These are phyloP conservation scores for Coniferiporia sulphurascens DNA, from an alignment of 1,284 basidiomycete genomes.

Conservation along the genomic window DNA sequence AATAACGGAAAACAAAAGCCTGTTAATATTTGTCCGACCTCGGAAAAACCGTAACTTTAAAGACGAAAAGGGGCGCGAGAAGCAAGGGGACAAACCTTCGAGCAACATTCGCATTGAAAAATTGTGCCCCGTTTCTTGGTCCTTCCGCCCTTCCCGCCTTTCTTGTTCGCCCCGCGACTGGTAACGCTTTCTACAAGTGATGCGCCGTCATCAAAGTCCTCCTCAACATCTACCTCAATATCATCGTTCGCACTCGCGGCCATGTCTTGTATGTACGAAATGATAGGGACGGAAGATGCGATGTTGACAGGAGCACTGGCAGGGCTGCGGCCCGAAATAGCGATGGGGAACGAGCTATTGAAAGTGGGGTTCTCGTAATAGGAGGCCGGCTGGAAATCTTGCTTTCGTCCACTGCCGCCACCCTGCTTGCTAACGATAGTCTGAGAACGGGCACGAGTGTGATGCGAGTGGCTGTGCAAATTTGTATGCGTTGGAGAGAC, in stretches of 20 bases:
- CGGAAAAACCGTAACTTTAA: neutral
- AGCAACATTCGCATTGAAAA: slow-evolving; percentile 90
- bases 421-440: slow-evolving; percentile 15
- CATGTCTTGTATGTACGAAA: slow-evolving; percentile 1
- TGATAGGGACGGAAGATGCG: slow-evolving; percentile 8
- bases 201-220: slow-evolving; percentile 25
- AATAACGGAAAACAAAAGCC: slow-evolving; percentile 5
- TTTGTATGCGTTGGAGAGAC: slow-evolving; percentile 10
- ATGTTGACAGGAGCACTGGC: neutral
- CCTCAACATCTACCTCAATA: slow-evolving; percentile 20
- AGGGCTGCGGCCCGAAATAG: neutral
- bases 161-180: slow-evolving; percentile 30
- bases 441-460: slow-evolving; percentile 21
- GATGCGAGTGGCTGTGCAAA: slow-evolving; percentile 24
- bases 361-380: neutral
- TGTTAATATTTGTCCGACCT: neutral
- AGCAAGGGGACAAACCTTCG: slow-evolving; percentile 54
- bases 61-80: neutral
- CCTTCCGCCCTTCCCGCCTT: slow-evolving; percentile 20
- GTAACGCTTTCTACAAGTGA: slow-evolving; percentile 37
- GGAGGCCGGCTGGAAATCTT: neutral
- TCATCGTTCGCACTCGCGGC: slow-evolving; percentile 18
- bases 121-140: slow-evolving; percentile 76
- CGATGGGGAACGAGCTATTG: neutral
- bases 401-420: neutral